These are phyloP conservation scores for Cerrena zonata DNA, from an alignment of 1,284 basidiomycete genomes.

Conservation along the genomic window DNA sequence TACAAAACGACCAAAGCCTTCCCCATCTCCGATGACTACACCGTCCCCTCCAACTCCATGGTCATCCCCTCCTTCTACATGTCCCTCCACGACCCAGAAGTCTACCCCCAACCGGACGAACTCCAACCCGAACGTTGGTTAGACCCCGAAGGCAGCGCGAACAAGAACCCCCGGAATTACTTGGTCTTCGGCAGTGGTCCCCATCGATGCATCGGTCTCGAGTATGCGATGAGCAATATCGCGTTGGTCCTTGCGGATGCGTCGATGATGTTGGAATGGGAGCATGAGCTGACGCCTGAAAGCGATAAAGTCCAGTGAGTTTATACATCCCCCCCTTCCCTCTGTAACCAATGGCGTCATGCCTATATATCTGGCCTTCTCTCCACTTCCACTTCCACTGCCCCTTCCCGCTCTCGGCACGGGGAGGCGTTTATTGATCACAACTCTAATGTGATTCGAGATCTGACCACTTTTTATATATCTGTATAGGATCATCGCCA, in stretches of 20 bases:
- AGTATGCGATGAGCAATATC: slow-evolving; percentile 93
- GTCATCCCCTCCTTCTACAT: slow-evolving; percentile 96
- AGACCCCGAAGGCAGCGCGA: slow-evolving; percentile 74
- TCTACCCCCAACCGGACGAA: slow-evolving; percentile 83
- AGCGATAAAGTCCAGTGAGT: slow-evolving; percentile 82
- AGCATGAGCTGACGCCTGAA: slow-evolving; percentile 76
- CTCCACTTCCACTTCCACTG: too few species aligned
- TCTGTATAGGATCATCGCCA: slow-evolving; percentile 85
- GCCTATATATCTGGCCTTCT: neutral
- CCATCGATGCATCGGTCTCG: slow-evolving; percentile 88
- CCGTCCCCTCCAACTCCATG: slow-evolving; percentile 87
- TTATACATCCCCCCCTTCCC: too few species aligned
- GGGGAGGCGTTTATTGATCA: neutral
- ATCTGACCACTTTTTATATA: slow-evolving; percentile 10
- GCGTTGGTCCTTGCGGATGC: slow-evolving; percentile 84
- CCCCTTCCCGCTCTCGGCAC: neutral
- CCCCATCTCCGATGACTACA: slow-evolving; percentile 87
- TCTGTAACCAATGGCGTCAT: slow-evolving; percentile 1
- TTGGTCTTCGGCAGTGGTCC: slow-evolving; percentile 94
- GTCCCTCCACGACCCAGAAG: slow-evolving; percentile 83
- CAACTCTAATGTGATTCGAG: neutral
- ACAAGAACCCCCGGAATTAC: slow-evolving; percentile 88
- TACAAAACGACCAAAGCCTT: slow-evolving; percentile 86
- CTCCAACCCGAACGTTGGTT: slow-evolving; percentile 93
- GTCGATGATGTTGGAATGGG: slow-evolving; percentile 77